These are phyloP conservation scores for Pleodorina starrii DNA, from an alignment of 139 green algal genomes.

Conservation along the genomic window DNA sequence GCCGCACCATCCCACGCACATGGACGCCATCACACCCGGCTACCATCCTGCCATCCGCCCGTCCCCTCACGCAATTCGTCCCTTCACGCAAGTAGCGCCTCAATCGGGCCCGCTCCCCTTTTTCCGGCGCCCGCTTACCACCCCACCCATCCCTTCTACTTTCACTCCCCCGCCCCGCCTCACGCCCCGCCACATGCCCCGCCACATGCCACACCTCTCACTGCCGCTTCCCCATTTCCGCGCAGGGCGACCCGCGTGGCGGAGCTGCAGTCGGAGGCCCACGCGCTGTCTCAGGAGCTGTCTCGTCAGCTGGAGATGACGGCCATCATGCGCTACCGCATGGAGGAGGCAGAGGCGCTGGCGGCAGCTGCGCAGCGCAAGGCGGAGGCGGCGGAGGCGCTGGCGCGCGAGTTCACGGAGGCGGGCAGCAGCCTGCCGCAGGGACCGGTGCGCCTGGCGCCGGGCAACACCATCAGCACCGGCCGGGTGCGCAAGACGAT, in stretches of 20 bases:
- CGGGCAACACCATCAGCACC: slow-evolving; percentile 24
- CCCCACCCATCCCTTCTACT: too few relatives aligned
- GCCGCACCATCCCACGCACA: too few relatives aligned
- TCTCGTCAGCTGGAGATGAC: slow-evolving; percentile 35
- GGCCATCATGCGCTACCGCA: slow-evolving; percentile 9
- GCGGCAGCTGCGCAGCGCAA: slow-evolving; percentile 18
- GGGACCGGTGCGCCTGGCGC: slow-evolving; percentile 13
- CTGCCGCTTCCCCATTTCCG: too few relatives aligned
- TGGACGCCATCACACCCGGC: too few relatives aligned
- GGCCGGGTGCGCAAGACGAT: slow-evolving; percentile 50
- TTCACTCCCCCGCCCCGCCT: too few relatives aligned
- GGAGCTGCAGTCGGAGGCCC: slow-evolving; percentile 43
- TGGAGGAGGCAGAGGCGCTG: slow-evolving; percentile 40
- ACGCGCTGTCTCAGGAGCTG: slow-evolving; percentile 44
- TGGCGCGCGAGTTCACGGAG: slow-evolving; percentile 36
- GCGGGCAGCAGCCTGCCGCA: slow-evolving; percentile 22
- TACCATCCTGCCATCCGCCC: too few relatives aligned
- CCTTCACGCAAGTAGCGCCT: too few relatives aligned
- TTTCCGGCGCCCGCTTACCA: too few relatives aligned
- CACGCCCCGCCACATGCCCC: too few relatives aligned
- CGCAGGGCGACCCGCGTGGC: slow-evolving; percentile 37
- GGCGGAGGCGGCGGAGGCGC: slow-evolving; percentile 24
- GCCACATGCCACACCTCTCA: too few relatives aligned
- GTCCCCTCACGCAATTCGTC: too few relatives aligned
- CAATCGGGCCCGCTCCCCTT: too few relatives aligned